Base-by-base conservation (phyloP, 306 rosid genomes). In the Pyrus pyrifolia region DNA sequence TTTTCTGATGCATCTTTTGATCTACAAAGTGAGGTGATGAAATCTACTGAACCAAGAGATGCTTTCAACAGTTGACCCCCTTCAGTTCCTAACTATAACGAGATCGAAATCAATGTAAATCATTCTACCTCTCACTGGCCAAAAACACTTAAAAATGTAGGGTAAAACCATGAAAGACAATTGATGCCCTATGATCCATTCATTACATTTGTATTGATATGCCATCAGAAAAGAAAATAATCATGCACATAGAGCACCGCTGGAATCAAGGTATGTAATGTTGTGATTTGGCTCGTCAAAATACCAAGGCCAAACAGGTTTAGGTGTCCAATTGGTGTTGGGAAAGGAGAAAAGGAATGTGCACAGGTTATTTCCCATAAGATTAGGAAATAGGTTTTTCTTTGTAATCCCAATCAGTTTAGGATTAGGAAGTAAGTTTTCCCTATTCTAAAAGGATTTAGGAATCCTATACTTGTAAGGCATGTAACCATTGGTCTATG, bases 1-100 rank as follows among this genome's bases (percentile, higher is more conserved):
- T 78, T 92, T 74, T 83, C 78, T 53, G 88, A 85, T 75, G 88
- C 96, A 64, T 81, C 87, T 73, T 92, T 84, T 10, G 96, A 87
- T 81, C 79, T 90, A 85, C 91, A 92, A 31, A 84, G 86, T 31
- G 99, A 95, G 63, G 93, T 91, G 73, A 95, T 87, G 83, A 95
- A 95, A 87, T 95, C 99, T 64, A 95, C 90, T 76, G 98, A 95
- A 70, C 99, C 99, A 81, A 95, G 97, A 62, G 97, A 87, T 13
- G 99, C 98, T 76, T 85, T 85, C 79, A 90, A 82, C 71, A 87
- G 83, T 80, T 86, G 85, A 68, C 81, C 85, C 53, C 88, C 86
- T 77, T 63, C 88, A 64, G 76, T 73, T 92, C 88, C 88, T 73
- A 90, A 85, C 98, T 89, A 79, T 81, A 92, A 78, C 79, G 83